These are phyloP conservation scores for Ogataea glucozyma DNA, from an alignment of 805 yeast genomes.

Conservation along the genomic window DNA sequence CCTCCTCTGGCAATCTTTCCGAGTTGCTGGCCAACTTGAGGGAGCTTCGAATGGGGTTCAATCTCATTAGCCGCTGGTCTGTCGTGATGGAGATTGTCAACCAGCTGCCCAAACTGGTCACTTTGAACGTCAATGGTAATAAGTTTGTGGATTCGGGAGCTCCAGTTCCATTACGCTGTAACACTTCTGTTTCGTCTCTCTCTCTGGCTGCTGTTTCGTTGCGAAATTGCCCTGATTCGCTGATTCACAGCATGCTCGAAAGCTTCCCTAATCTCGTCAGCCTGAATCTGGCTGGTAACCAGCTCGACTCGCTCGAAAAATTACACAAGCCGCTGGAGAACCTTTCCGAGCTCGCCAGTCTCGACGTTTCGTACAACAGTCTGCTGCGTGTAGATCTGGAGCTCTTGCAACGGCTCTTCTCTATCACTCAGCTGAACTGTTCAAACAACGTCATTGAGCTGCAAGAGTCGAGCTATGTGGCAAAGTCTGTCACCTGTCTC, in stretches of 20 bases:
- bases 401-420: constrained; percentile 20
- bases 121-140: constrained; percentile 58
- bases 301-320: constrained; percentile 15
- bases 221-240: not conserved
- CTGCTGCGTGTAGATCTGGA: constrained; percentile 28
- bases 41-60: constrained; percentile 60
- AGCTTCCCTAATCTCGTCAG: constrained; percentile 21
- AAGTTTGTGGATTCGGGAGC: too few relatives aligned
- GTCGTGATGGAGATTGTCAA: constrained; percentile 41
- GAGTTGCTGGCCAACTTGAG: constrained; percentile 26
- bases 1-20: constrained; percentile 12
- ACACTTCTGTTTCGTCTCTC: constrained; percentile 17
- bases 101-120: constrained; percentile 39
- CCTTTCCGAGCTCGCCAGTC: constrained; percentile 3
- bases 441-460: constrained; percentile 38
- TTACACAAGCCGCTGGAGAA: constrained; percentile 12
- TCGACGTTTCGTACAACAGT: constrained; percentile 43
- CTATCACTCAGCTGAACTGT: constrained; percentile 31
- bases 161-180: too few relatives aligned
- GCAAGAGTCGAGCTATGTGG: not conserved
- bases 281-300: constrained; percentile 36
- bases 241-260: constrained; percentile 1
- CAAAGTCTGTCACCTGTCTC: constrained; percentile 31
- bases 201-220: constrained; percentile 23
- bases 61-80: constrained; percentile 48